Base-by-base conservation (phyloP, 768 basidiomycete species). In the Trametes cingulata region DNA sequence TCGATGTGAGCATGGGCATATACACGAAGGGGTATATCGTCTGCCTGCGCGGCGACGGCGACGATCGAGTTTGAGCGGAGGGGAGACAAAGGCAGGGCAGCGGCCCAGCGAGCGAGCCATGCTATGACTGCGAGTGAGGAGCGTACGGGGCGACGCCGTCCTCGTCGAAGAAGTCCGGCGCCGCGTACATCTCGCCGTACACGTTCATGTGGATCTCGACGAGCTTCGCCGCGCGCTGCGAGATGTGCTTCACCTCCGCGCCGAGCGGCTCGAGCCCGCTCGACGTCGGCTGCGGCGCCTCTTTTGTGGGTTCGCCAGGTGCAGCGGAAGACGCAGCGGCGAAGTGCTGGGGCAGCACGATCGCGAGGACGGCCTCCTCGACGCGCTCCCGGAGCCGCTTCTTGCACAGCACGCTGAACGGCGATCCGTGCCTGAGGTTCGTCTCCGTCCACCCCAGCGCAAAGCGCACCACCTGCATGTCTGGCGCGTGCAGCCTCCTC, bases 101-200 rank as follows among this genome's bases (percentile, higher is more conserved):
- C 1, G 29, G 25, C 46, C 7, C 6, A 10, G 27, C 3, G 13
- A 10, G 9, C 13, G 27, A 10, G 9, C 13, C 10, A 10, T 33
- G 29, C 33, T 36, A 52, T 52, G 51, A 40, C 19, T 39, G 49
- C 35, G 33, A n/a, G 35, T 37, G 27, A 17, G 9, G 15, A 10
- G 27, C 27, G n/a, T 12, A 27, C 9, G 47, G 6, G 27, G 25
- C 45, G 40, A 42, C 37, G 54, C 51, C 56, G 46, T 53, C 52
- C 33, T 42, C 45, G 24, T 48, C 46, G 36, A 82, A 73, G 69
- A 86, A 86, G 41, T 80, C 83, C 61, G 85, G 81, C 66, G 82
- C 82, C 72, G 90, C 86, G 74, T 94, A 94, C 56, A 92, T 71
- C n/a, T 83, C 82, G 37, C 89, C 76, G 72, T 90, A 93, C 52